Evolutionary conservation across 805 yeast species (phyloP).

Genomic region (Kodamaea laetipori): DNA sequence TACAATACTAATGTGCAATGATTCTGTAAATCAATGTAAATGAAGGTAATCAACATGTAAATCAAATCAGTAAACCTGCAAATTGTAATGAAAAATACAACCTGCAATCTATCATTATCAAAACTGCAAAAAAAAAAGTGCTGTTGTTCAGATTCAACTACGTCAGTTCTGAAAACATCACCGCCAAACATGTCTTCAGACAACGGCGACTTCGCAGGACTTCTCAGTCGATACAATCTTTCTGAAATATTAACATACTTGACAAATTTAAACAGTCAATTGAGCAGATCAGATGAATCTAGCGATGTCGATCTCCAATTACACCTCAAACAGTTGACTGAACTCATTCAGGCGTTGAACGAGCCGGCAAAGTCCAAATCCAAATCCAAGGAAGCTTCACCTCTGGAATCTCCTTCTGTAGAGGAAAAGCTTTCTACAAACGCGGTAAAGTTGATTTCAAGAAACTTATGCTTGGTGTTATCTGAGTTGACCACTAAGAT

Average conservation of each 20-base stretch:
- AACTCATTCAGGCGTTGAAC: conserved; percentile 28
- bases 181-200: not conserved
- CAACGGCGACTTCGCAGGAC: conserved; percentile 8
- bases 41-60: too few species aligned
- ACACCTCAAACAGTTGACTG: conserved; percentile 27
- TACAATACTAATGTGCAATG: too few species aligned
- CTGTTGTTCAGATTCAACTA: too few species aligned
- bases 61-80: too few species aligned
- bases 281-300: conserved; percentile 9
- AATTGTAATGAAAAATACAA: too few species aligned
- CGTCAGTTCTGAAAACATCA: not conserved
- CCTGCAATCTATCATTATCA: too few species aligned
- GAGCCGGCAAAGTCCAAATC: conserved; percentile 11
- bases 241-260: conserved; percentile 24
- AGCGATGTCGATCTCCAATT: conserved; percentile 11
- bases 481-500: conserved; percentile 35
- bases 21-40: too few species aligned
- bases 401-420: not conserved
- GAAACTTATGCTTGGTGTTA: conserved; percentile 29
- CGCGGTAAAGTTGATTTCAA: conserved; percentile 23
- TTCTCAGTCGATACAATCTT: conserved; percentile 19
- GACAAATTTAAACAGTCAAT: conserved; percentile 22
- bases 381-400: conserved; percentile 10
- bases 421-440: conserved; percentile 1
- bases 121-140: not conserved